phyloP scores from a whole-genome alignment of 257 asterid genomes.

The Nicotiana knightiana region DNA sequence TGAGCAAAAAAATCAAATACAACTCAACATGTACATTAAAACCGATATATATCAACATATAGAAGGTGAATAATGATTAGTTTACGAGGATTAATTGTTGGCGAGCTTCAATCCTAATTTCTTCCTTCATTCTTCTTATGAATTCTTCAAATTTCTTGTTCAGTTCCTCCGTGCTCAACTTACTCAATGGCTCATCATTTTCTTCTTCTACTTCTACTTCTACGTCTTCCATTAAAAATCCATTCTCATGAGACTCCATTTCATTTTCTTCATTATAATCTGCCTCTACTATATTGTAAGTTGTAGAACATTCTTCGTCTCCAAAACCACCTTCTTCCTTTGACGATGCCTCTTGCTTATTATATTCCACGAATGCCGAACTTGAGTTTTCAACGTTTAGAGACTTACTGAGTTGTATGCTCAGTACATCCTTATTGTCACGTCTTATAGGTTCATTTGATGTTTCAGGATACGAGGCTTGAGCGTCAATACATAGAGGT shows the following conservation, averaged over 20 bases:
- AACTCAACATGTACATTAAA: neutral
- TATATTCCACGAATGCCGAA: neutral
- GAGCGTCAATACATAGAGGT: neutral
- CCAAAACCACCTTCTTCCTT: constrained; percentile 1
- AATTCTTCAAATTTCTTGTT: constrained; percentile 38
- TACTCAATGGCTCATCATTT: constrained; percentile 7
- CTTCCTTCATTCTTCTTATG: constrained; percentile 35
- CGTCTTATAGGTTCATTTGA: neutral
- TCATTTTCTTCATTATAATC: constrained; percentile 1
- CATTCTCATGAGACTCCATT: neutral
- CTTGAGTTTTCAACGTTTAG: neutral
- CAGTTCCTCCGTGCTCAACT: constrained; percentile 28
- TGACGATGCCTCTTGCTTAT: neutral
- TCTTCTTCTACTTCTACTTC: neutral
- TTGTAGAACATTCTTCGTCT: neutral
- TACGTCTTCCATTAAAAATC: neutral
- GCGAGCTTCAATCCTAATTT: constrained; percentile 28
- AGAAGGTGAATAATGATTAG: constrained; percentile 11
- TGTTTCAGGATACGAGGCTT: neutral
- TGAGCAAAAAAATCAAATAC: neutral
- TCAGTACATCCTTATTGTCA: neutral
- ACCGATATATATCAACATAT: neutral
- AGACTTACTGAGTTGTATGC: neutral
- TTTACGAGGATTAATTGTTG: constrained; percentile 23
- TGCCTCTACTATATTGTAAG: neutral